phyloP scores from a whole-genome alignment of 176 grass and related monocot genomes.

The Ensete ventricosum region DNA sequence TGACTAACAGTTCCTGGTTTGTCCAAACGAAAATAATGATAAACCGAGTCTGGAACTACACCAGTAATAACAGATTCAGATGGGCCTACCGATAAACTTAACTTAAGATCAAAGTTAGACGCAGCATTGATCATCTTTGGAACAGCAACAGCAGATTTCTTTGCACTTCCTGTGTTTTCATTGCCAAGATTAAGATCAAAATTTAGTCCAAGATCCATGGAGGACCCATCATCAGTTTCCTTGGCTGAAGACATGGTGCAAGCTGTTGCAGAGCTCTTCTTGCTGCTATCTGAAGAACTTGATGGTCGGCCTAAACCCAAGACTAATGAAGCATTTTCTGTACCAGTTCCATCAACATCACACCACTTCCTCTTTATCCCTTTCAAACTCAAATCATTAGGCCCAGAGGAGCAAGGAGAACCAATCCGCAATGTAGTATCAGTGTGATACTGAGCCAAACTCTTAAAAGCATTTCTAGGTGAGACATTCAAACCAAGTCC shows the following conservation, averaged over 20 bases:
- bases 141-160: slow-evolving; percentile 6
- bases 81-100: slow-evolving; percentile 21
- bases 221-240: slow-evolving; percentile 5
- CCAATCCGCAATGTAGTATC: neutral
- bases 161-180: neutral
- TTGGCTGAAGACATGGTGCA: neutral
- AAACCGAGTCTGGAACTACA: neutral
- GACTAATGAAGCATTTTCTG: neutral
- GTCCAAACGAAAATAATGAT: slow-evolving; percentile 8
- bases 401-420: neutral
- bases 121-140: neutral
- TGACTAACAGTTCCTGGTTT: neutral
- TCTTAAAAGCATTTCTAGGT: neutral
- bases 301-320: neutral
- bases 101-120: slow-evolving; percentile 17
- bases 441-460: slow-evolving; percentile 7
- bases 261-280: slow-evolving; percentile 8
- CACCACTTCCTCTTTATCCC: slow-evolving; percentile 15
- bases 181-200: slow-evolving; percentile 15
- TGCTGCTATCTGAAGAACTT: slow-evolving; percentile 9
- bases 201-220: slow-evolving; percentile 6
- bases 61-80: slow-evolving; percentile 18
- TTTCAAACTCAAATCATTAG: neutral
- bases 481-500: neutral
- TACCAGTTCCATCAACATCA: slow-evolving; percentile 11